Evolutionary conservation across 371 early-diverging fungal species (phyloP).

Genomic region (Nematocida parisii): DNA sequence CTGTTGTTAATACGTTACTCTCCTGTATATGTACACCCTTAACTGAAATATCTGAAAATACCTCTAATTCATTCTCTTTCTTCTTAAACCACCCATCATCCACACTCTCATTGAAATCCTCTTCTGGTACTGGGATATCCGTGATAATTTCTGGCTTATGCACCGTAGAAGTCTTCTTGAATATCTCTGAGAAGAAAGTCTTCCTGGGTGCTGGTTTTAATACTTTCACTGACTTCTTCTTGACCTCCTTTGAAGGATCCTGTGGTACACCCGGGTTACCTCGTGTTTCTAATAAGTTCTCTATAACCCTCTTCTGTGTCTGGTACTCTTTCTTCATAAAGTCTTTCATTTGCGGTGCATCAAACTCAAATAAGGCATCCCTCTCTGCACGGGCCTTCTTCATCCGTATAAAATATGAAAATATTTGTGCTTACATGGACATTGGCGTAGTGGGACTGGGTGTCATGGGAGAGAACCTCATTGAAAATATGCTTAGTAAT

Average conservation of each 20-base stretch:
- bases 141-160: no score
- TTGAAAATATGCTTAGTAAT: constrained; percentile 92
- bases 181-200: constrained; percentile 41
- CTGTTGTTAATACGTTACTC: not conserved
- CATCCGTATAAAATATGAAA: constrained; percentile 2
- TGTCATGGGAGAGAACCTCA: constrained; percentile 96
- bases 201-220: constrained; percentile 24
- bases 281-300: constrained; percentile 27
- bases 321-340: constrained; percentile 52
- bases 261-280: constrained; percentile 47
- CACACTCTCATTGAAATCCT: constrained; percentile 15
- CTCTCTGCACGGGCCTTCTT: not conserved
- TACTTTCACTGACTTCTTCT: not conserved
- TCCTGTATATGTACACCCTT: not conserved
- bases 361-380: constrained; percentile 39
- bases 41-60: not conserved
- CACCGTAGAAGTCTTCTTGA: not conserved
- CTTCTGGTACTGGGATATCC: not conserved
- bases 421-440: constrained; percentile 71
- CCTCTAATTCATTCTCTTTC: constrained; percentile 19
- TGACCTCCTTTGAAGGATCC: constrained; percentile 32
- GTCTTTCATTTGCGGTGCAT: constrained; percentile 51
- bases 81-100: constrained; percentile 54
- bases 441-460: constrained; percentile 97
- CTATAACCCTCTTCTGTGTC: constrained; percentile 35